These are phyloP conservation scores for Chaetomium globosum DNA, from an alignment of 2,329 filamentous ascomycete species.

Conservation along the genomic window DNA sequence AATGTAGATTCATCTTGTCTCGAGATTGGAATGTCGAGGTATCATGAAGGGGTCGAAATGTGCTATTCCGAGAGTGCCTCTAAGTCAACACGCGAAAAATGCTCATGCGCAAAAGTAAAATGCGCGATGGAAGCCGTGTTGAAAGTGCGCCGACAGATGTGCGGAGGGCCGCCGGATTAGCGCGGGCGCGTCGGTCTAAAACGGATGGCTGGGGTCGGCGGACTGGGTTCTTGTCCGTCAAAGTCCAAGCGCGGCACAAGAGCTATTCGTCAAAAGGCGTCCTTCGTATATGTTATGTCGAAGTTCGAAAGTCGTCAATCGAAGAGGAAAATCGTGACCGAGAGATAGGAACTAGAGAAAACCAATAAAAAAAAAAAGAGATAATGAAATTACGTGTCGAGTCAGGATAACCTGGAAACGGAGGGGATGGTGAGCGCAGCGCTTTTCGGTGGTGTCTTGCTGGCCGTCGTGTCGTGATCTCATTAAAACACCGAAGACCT, in stretches of 20 bases:
- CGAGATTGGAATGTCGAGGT: conserved; percentile 30
- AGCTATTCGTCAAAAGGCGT: conserved; percentile 13
- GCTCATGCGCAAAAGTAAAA: conserved; percentile 8
- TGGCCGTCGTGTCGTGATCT: conserved; percentile 26
- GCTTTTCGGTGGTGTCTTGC: conserved; percentile 23
- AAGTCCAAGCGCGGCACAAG: conserved; percentile 3
- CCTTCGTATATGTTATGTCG: conserved; percentile 8
- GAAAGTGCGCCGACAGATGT: conserved; percentile 11
- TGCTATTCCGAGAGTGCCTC: conserved; percentile 2
- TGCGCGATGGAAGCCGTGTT: not conserved
- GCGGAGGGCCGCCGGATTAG: conserved; percentile 15
- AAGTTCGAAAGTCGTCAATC: conserved; percentile 7
- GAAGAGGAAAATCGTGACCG: conserved; percentile 19
- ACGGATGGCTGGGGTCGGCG: conserved; percentile 32
- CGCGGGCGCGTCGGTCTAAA: conserved; percentile 23
- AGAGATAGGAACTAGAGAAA: conserved; percentile 1
- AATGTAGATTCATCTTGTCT: conserved; percentile 53
- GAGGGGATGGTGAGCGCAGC: conserved; percentile 28
- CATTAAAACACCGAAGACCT: conserved; percentile 32
- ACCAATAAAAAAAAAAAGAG: conserved; percentile 21
- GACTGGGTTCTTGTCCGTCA: conserved; percentile 16
- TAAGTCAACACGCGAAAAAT: conserved; percentile 9
- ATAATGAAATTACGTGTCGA: conserved; percentile 28
- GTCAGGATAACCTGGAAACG: conserved; percentile 26
- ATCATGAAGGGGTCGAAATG: conserved; percentile 32